Base-by-base conservation (phyloP, 306 rosid species). In the Pterocarpus macrocarpus region DNA sequence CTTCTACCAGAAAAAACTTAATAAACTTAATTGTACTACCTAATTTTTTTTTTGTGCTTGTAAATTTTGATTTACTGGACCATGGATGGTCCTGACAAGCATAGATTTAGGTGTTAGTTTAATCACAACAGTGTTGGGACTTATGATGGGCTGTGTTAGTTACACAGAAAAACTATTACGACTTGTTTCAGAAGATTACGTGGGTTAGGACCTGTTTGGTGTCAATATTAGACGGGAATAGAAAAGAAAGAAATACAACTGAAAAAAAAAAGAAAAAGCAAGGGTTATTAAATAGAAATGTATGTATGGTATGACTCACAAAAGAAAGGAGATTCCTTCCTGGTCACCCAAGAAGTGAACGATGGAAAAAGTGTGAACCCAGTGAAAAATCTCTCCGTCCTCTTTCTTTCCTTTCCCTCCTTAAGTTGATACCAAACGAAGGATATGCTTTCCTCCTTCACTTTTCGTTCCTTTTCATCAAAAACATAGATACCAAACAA, bases 321-420 rank as follows among this genome's bases (percentile, higher is more conserved):
- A 49, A 53, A 14, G 28, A 53, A 55, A 55, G 32, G 61, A 55
- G 61, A 55, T 55, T 55, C 61, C 61, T 55, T 50, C 57, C 57
- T 50, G 13, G 14, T 16, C 57, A 50, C 57, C 57, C 57, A 12
- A 13, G 57, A 50, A 50, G 57, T 12, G 57, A 13, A 50, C 3
- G 57, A 50, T 47, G 53, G 53, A 10, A 4, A 4, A 4, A 38
- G 7, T 22, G 28, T 22, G 43, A 3, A 3, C 47, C 47, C 47
- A 0, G 8, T 6, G 57, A 14, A 15, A 13, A 50, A 13, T 50
- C 5, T 12, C 57, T 50, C n/a, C 16, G 12, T 50, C 11, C 58
- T 45, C 53, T 16, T 3, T 55, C 22, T 16, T 55, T 55, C 28
- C 8, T 55, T 14, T 12, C 56, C 56, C 16, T 12, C 28, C 28